phyloP scores from a whole-genome alignment of 768 basidiomycete species.

The Hygrophoropsis aurantiaca region DNA sequence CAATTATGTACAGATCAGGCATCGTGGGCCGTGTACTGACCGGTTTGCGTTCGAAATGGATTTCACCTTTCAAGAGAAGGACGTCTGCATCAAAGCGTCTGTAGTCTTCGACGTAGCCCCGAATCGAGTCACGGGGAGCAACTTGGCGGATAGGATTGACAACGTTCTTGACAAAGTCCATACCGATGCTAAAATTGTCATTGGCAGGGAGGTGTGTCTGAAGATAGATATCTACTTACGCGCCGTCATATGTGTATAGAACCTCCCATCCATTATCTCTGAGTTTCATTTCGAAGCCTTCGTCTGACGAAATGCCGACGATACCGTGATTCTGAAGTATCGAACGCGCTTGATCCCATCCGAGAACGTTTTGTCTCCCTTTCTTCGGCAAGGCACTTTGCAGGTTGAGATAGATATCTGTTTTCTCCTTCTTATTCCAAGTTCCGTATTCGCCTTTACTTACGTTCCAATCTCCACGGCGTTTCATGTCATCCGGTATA shows the following conservation, averaged over 20 bases:
- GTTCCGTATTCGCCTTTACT: conserved; percentile 2
- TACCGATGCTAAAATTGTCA: conserved; percentile 20
- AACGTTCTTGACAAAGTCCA: conserved; percentile 34
- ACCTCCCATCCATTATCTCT: conserved; percentile 29
- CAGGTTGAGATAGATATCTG: conserved; percentile 3
- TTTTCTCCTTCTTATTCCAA: conserved; percentile 5
- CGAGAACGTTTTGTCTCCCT: conserved; percentile 6
- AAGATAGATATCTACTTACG: conserved; percentile 20
- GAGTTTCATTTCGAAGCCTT: conserved; percentile 21
- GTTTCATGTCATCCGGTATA: conserved; percentile 18
- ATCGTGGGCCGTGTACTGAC: conserved; percentile 8
- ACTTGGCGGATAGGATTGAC: conserved; percentile 29
- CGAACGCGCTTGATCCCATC: conserved; percentile 11
- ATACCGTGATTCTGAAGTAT: background rate
- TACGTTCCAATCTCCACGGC: conserved; percentile 12
- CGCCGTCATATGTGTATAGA: conserved; percentile 30
- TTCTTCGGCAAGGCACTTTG: conserved; percentile 4
- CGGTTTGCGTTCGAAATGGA: conserved; percentile 27
- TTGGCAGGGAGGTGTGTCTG: background rate
- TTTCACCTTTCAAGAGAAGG: conserved; percentile 31
- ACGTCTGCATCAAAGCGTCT: conserved; percentile 23
- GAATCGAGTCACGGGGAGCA: conserved; percentile 18
- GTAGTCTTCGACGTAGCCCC: conserved; percentile 32
- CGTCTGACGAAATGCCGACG: conserved; percentile 14
- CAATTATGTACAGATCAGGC: no score